Evolutionary conservation across 2,329 filamentous ascomycete genomes (phyloP).

Genomic region (Colletotrichum sp.): DNA sequence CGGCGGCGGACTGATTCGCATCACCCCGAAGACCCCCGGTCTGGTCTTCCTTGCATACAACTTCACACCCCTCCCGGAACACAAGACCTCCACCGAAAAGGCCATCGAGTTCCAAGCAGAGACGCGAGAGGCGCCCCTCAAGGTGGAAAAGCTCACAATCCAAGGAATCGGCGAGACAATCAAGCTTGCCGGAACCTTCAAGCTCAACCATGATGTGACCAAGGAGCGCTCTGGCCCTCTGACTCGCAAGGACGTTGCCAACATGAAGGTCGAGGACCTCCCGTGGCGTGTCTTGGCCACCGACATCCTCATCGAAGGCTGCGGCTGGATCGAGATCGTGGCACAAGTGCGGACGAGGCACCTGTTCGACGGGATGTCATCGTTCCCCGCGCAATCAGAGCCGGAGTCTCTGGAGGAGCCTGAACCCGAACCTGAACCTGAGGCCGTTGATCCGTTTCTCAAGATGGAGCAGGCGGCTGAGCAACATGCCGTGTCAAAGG

Average conservation of each 20-base stretch:
- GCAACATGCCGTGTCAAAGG: constrained; percentile 19
- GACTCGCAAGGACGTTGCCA: constrained; percentile 66
- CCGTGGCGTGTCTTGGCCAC: constrained; percentile 81
- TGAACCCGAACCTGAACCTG: constrained; percentile 12
- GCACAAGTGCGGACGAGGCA: constrained; percentile 75
- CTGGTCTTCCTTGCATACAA: constrained; percentile 79
- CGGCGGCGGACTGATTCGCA: constrained; percentile 84
- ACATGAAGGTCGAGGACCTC: constrained; percentile 68
- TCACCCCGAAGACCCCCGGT: constrained; percentile 74
- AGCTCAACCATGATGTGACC: constrained; percentile 83
- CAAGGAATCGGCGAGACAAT: constrained; percentile 64
- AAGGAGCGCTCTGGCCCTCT: constrained; percentile 76
- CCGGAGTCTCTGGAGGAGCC: not conserved
- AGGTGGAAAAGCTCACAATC: constrained; percentile 67
- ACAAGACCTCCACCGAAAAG: constrained; percentile 82
- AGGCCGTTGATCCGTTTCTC: constrained; percentile 16
- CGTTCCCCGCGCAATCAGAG: constrained; percentile 11
- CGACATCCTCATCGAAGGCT: constrained; percentile 89
- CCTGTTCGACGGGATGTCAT: constrained; percentile 35
- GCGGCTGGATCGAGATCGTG: constrained; percentile 90
- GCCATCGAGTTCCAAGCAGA: constrained; percentile 76
- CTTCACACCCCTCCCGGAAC: constrained; percentile 80
- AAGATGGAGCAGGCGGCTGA: constrained; percentile 19
- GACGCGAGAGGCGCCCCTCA: constrained; percentile 53
- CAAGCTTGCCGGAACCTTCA: constrained; percentile 74